Evolutionary conservation across 2,329 filamentous ascomycete genomes (phyloP), one percentile per base, ranked within the genome.

Genomic region (Hortaea sp.): DNA sequence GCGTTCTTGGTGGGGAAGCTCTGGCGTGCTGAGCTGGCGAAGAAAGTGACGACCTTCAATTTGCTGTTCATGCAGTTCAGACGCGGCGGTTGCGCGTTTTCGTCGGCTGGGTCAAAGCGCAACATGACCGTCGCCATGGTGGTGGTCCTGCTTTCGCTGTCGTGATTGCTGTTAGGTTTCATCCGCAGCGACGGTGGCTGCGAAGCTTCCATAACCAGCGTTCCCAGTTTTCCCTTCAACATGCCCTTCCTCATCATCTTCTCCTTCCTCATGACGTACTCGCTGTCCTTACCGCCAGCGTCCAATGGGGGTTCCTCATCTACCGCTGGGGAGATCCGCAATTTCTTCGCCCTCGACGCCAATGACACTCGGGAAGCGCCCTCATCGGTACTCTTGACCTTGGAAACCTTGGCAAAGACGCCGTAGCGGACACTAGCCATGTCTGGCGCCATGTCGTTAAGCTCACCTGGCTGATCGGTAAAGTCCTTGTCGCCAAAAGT

Each of bases 361-460:
- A 82, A 54, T 0, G 71, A 58, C 7, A 66, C 64, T 38, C 59
- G 62, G 29, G 61, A 62, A n/a, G 69, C 66, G 43, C 65, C 51
- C 30, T 68, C 62, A 45, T 67, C 71, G 7, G 66, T 57, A 13
- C 79, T 59, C 31, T 68, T 69, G 7, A 70, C 71, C 47, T 54
- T 57, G 6, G 48, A 54, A 37, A 66, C 49, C 31, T 54, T 53
- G n/a, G 55, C 61, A 37, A 61, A 61, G 47, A 84, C 67, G 1
- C 67, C 69, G 55, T 84, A 84, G 2, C 67, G 66, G 40, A 84
- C 74, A 57, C 71, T 76, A 31, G 71, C 68, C 79, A 83, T 82
- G 6, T 78, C 72, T 0, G 81, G 81, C 2, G 76, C 68, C 58
- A 82, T 66, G 53, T 84, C 81, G 56, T 84, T 78, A 37, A 78